A percentile compares a stretch with the other conserved stretches of the same genome.
Conservation (phyloP, 768 basidiomycete species). For the Hypsizygus marmoreus region DNA sequence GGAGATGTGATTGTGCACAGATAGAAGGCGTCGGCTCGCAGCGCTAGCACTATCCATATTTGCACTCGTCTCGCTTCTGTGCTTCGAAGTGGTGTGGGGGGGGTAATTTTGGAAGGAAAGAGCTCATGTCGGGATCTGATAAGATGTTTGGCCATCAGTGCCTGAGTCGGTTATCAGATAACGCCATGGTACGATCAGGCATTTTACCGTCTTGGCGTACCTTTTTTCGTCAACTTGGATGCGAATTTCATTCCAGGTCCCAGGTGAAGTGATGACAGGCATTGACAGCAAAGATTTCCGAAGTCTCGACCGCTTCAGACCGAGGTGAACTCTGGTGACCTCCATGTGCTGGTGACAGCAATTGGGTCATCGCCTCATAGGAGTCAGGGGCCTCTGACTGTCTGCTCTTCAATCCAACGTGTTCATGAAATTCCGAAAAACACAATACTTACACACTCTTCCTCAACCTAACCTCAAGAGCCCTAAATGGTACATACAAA, state of each 20-base stretch:
- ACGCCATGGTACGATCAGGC: constrained; percentile 7
- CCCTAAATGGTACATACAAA: constrained; percentile 60
- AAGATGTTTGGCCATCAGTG: constrained; percentile 11
- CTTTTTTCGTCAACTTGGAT: neutral
- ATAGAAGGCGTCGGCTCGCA: constrained; percentile 22
- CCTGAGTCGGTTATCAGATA: constrained; percentile 15
- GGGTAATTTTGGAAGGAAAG: neutral
- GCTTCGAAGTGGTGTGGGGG: neutral
- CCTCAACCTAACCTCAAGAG: constrained; percentile 42
- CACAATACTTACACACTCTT: constrained; percentile 8
- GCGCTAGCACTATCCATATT: neutral
- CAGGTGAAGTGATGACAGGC: neutral
- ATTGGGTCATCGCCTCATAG: too few species aligned
- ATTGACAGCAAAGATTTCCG: neutral
- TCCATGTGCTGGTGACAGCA: too few species aligned
- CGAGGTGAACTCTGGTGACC: too few species aligned
- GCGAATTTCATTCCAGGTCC: neutral
- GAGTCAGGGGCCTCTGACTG: too few species aligned
- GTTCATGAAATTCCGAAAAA: neutral
- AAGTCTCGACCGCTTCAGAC: neutral
- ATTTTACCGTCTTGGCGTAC: too few species aligned
- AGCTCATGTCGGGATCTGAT: constrained; percentile 17
- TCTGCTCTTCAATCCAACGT: too few species aligned
- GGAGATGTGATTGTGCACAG: constrained; percentile 24
- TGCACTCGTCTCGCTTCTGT: neutral